Conservation (phyloP, 441 rosid genomes). For the Euphorbia celastroides region DNA sequence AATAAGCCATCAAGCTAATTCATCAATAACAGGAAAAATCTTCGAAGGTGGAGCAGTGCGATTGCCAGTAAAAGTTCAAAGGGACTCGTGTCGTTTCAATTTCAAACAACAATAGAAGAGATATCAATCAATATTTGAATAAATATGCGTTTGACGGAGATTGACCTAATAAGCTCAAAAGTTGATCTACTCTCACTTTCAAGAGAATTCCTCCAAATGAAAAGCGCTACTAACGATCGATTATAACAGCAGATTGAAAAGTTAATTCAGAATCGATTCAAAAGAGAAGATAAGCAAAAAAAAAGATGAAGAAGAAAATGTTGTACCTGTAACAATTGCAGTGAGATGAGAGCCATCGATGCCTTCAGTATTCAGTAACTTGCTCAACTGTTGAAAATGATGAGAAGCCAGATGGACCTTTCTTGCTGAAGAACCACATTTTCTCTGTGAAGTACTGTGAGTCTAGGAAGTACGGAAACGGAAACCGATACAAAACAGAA, state of each 20-base stretch:
- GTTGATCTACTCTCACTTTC: neutral
- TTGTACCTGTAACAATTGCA: constrained; percentile 42
- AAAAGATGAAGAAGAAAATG: neutral
- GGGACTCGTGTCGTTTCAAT: neutral
- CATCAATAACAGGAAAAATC: neutral
- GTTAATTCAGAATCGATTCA: neutral
- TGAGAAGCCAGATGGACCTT: constrained; percentile 37
- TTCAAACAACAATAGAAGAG: neutral
- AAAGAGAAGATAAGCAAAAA: neutral
- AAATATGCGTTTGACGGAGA: neutral
- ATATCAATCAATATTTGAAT: neutral
- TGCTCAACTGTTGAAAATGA: constrained; percentile 41
- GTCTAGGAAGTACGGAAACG: too few species aligned
- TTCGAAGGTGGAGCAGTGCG: neutral
- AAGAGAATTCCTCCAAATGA: neutral
- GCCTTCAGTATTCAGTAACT: constrained; percentile 33
- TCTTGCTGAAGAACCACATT: constrained; percentile 31
- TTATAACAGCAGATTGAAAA: neutral
- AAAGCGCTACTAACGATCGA: neutral
- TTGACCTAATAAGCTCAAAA: neutral
- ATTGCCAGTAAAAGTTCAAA: neutral
- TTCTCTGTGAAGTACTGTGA: too few species aligned
- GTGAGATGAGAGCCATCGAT: constrained; percentile 39
- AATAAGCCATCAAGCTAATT: neutral
- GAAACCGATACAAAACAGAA: too few species aligned